These are phyloP conservation scores for Fusarium miscanthi DNA, from an alignment of 2,329 filamentous ascomycete genomes.

Conservation along the genomic window DNA sequence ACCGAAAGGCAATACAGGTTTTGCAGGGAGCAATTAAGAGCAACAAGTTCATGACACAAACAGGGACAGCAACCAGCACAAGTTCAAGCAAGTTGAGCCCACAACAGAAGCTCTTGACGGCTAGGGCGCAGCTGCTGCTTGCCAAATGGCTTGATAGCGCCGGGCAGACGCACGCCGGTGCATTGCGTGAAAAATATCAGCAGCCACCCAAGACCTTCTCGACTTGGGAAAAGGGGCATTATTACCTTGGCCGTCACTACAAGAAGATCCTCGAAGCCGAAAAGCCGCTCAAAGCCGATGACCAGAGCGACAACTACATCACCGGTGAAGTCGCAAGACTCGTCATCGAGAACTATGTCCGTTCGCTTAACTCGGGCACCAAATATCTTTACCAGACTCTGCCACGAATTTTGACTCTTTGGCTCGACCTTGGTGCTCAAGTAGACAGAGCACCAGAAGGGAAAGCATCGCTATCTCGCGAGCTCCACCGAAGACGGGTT, in stretches of 20 bases:
- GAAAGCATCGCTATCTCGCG: constrained; percentile 63
- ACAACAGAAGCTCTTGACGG: constrained; percentile 72
- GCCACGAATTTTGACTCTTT: constrained; percentile 90
- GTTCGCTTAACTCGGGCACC: constrained; percentile 86
- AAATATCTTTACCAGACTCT: constrained; percentile 97
- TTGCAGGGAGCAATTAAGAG: constrained; percentile 86
- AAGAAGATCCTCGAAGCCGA: constrained; percentile 95
- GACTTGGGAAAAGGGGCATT: constrained; percentile 96
- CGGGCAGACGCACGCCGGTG: constrained; percentile 88
- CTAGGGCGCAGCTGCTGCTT: constrained; percentile 84
- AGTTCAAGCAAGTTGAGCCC: constrained; percentile 51
- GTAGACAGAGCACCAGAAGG: constrained; percentile 71
- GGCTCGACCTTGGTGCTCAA: constrained; percentile 89
- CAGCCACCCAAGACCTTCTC: constrained; percentile 76
- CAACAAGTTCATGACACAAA: constrained; percentile 75
- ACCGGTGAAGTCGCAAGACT: constrained; percentile 87
- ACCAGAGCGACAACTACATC: constrained; percentile 80
- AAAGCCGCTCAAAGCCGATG: constrained; percentile 77
- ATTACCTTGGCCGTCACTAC: constrained; percentile 96
- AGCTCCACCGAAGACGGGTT: constrained; percentile 67
- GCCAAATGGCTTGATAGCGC: constrained; percentile 97
- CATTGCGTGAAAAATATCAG: constrained; percentile 84
- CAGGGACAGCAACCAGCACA: constrained; percentile 52
- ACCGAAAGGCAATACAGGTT: constrained; percentile 93
- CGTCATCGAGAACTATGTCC: constrained; percentile 92